Conservation (phyloP, 2,329 filamentous ascomycete genomes). For the Alternaria panax region DNA sequence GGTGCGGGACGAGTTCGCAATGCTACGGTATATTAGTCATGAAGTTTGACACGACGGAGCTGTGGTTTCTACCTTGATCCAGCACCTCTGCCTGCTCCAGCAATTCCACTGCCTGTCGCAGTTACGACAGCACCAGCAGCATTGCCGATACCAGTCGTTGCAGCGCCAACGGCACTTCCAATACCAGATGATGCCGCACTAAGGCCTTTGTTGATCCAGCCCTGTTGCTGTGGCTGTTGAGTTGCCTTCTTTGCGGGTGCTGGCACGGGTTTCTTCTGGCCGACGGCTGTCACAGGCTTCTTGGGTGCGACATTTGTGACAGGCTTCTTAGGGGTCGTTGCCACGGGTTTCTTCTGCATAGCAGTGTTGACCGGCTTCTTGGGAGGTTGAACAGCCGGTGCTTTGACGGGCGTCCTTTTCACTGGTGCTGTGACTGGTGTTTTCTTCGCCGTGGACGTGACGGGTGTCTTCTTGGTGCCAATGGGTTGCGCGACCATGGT, state of each 20-base stretch:
- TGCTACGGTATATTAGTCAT: constrained; percentile 34
- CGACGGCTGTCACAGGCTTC: constrained; percentile 18
- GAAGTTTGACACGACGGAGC: too few relatives aligned
- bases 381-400: constrained; percentile 18
- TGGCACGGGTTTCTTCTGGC: constrained; percentile 20
- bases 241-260: constrained; percentile 15
- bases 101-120: constrained; percentile 56
- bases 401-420: constrained; percentile 9
- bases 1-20: constrained; percentile 54
- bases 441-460: constrained; percentile 27
- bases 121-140: constrained; percentile 54
- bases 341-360: constrained; percentile 27
- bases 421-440: constrained; percentile 12
- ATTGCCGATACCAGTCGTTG: constrained; percentile 54
- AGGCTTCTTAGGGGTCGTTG: constrained; percentile 10
- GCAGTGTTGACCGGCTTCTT: constrained; percentile 29
- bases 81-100: constrained; percentile 33
- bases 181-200: constrained; percentile 23
- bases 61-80: constrained; percentile 16
- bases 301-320: constrained; percentile 12
- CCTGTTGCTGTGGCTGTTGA: constrained; percentile 44
- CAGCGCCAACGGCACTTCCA: constrained; percentile 41
- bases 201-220: constrained; percentile 53
- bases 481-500: constrained; percentile 37
- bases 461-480: constrained; percentile 34